Evolutionary conservation across 345 rosid genomes (phyloP), one percentile per base, ranked within the genome.

Genomic region (Carallia pectinifolia): DNA sequence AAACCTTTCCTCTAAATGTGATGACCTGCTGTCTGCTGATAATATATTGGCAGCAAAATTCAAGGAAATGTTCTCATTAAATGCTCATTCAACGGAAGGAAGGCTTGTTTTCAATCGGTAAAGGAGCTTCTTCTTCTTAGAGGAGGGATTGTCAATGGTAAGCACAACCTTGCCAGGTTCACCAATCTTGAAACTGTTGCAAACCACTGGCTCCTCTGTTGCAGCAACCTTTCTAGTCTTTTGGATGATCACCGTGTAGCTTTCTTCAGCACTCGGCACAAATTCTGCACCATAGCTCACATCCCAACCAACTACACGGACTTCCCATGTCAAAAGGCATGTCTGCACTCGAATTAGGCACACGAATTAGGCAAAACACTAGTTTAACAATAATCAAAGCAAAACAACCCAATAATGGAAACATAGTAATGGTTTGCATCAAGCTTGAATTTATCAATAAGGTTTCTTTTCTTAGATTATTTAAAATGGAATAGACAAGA

Each of bases 291-390:
- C 67, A 18, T 77, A 77, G n/a, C 54, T 68, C 67, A 77, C 81
- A 13, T 72, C 81, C 81, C 81, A 77, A 27, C 81, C 81, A 31
- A 68, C 70, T 7, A 77, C 81, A 72, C 81, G 58, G 17, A 77
- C 53, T 60, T 77, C 81, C 80, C 81, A 77, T 2, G 48, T 53
- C 15, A 72, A 27, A 16, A 37, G n/a, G 2, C 81, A 68, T 39
- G 60, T 56, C 81, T 77, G 77, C 76, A 62, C 6, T 55, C 15
- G 34, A 34, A 36, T 40, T 34, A 23, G 53, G n/a, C 13, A 64
- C n/a, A n/a, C 15, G 34, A 34, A 36, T 40, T 34, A 23, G 53
- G n/a, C 13, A 64, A 9, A 15, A 16, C 16, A 6, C 31, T 16
- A 16, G 9, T 1, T 60, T 34, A 60, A 34, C 6, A 59, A 27